Evolutionary conservation across 192 early-diverging fungal species (phyloP), one percentile per base, ranked within the genome.

Genomic region (Mortierella hygrophila): DNA sequence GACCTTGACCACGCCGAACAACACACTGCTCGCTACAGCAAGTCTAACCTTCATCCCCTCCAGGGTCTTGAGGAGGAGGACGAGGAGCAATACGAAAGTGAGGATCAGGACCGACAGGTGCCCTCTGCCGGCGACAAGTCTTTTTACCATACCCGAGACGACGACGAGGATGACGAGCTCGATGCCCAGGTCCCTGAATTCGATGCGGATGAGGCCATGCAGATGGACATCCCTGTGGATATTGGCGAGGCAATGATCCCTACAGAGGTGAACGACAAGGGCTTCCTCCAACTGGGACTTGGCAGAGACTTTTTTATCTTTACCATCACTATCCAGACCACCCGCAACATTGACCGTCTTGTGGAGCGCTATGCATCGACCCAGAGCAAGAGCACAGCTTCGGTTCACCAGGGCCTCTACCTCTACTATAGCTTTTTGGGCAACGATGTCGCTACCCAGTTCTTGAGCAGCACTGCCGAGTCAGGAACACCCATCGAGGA

Each of bases 181-280:
- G 44, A 57, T 21, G 78, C 47, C 20, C 54, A 81, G 21, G 78
- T 86, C 18, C 79, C 79, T 11, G 74, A 72, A 13, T 85, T 49
- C 38, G 83, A 85, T 11, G 69, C 6, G 7, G 78, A 85, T 40
- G 74, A 79, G 41, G 26, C 74, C 41, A 80, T 86, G 84, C 75
- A 77, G 52, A 76, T 81, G 57, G 84, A 86, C 18, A 81, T 86
- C 16, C 84, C 84, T 35, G 84, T 86, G 41, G 84, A 86, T 21
- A 74, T 86, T 77, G 84, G 84, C 32, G 84, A 86, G 52, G 84
- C 79, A 37, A 52, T 86, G 75, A 86, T 86, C 84, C 84, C 84
- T 10, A 86, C 84, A 20, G 84, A 86, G 21, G 84, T 86, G 47
- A 86, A 86, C 49, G 75, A 80, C 75, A 86, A 86, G 40, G 84